Base-by-base conservation (phyloP, 306 rosid species). In the Abrus pulchellus region DNA sequence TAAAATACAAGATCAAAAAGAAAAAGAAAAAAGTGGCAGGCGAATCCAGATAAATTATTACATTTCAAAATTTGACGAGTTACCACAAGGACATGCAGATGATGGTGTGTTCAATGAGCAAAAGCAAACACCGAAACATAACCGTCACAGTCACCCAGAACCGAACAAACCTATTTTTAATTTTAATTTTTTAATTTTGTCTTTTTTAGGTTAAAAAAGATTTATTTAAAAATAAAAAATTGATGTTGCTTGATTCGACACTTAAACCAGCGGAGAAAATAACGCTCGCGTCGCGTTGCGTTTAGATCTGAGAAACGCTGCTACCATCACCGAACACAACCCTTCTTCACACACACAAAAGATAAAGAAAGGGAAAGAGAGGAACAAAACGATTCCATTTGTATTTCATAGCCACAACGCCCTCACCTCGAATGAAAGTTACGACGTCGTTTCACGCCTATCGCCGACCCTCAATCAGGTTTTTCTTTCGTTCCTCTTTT, bases 391-490 rank as follows among this genome's bases (percentile, higher is more conserved):
- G 71, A 63, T 44, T 45, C 45, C 11, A 45, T 50, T 75, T 41
- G 5, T 7, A 10, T 3, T 8, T 28, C 57, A 72, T 60, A 64
- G 59, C 57, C 84, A 68, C 78, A 45, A 9, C 77, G 48, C 9
- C 83, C 49, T 50, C 55, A 3, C 50, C 29, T 53, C 8, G 70
- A 53, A 62, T 62, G 82, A 44, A 53, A 45, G 36, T 61, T 50
- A 38, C 84, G 56, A 71, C 85, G 86, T 74, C 79, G 73, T 49
- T 7, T 34, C 36, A 40, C 20, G 75, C 68, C 70, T 20, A 20
- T 54, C 32, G 49, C 38, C 80, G 55, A 68, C 7, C 28, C 83
- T 11, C 49, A 30, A 38, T 82, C 84, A 65, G 97, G 97, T 88
- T 7, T 68, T 75, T 66, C 75, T 54, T 44, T 66, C 28, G 12